Evolutionary conservation across 768 basidiomycete species (phyloP).

Genomic region (Steccherinum ochraceum): DNA sequence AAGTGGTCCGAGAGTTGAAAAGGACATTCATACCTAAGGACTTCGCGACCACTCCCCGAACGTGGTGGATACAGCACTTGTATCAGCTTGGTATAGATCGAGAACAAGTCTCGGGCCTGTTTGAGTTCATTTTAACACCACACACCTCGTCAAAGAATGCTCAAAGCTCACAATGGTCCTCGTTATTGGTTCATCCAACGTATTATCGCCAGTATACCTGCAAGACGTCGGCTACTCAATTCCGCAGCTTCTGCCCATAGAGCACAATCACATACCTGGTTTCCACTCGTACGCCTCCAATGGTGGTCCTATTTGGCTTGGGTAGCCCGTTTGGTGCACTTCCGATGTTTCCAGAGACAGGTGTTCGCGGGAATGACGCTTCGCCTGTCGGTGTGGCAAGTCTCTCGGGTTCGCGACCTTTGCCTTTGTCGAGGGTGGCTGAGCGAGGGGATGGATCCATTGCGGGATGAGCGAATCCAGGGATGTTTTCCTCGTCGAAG

Average conservation of each 20-base stretch:
- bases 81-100: conserved; percentile 87
- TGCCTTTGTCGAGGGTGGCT: conserved; percentile 57
- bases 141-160: too few species aligned
- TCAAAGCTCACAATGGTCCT: conserved; percentile 86
- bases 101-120: conserved; percentile 81
- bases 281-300: conserved; percentile 87
- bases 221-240: not conserved
- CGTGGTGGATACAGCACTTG: conserved; percentile 88
- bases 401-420: conserved; percentile 54
- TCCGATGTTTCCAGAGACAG: conserved; percentile 70
- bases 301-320: conserved; percentile 48
- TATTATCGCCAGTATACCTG: conserved; percentile 80
- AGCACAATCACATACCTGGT: conserved; percentile 52
- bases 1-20: not conserved
- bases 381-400: conserved; percentile 35
- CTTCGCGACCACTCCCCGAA: conserved; percentile 67
- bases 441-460: conserved; percentile 29
- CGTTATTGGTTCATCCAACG: conserved; percentile 87
- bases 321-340: conserved; percentile 35
- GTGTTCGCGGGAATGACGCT: conserved; percentile 25
- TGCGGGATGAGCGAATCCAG: conserved; percentile 64
- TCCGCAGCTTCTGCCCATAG: not conserved
- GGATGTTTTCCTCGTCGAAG: conserved; percentile 75
- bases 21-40: conserved; percentile 51
- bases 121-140: conserved; percentile 1